Evolutionary conservation across 116 monocot genomes (phyloP).

Genomic region (Iris pallida): DNA sequence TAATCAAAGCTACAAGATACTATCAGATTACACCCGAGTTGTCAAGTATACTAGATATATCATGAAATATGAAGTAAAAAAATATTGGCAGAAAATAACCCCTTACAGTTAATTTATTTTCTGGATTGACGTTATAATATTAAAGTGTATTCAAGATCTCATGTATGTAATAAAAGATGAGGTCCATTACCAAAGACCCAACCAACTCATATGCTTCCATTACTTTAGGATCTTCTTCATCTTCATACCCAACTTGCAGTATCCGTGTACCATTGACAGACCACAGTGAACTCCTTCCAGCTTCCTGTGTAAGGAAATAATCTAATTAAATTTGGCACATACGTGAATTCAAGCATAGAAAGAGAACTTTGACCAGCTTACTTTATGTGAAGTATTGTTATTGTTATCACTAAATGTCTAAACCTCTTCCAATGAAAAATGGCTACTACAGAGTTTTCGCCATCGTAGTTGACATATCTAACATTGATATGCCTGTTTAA

Average conservation of each 20-base stretch:
- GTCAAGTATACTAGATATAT: not conserved
- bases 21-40: not conserved
- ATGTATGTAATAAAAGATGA: not conserved
- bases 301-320: constrained; percentile 45
- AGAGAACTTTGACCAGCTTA: not conserved
- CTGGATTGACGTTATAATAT: not conserved
- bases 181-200: constrained; percentile 78
- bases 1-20: not conserved
- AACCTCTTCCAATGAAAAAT: too few relatives aligned
- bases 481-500: too few relatives aligned
- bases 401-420: not conserved
- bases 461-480: too few relatives aligned
- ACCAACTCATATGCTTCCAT: constrained; percentile 94
- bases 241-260: constrained; percentile 93
- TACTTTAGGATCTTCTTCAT: constrained; percentile 87
- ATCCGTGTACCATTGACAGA: constrained; percentile 85
- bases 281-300: constrained; percentile 82
- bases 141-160: not conserved
- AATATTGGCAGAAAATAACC: not conserved
- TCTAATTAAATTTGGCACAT: not conserved
- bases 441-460: too few relatives aligned
- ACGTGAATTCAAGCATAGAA: not conserved
- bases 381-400: not conserved
- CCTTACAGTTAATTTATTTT: not conserved
- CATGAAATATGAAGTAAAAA: not conserved